Evolutionary conservation across 805 yeast species (phyloP).

Genomic region (Isabelozyma gotoi): DNA sequence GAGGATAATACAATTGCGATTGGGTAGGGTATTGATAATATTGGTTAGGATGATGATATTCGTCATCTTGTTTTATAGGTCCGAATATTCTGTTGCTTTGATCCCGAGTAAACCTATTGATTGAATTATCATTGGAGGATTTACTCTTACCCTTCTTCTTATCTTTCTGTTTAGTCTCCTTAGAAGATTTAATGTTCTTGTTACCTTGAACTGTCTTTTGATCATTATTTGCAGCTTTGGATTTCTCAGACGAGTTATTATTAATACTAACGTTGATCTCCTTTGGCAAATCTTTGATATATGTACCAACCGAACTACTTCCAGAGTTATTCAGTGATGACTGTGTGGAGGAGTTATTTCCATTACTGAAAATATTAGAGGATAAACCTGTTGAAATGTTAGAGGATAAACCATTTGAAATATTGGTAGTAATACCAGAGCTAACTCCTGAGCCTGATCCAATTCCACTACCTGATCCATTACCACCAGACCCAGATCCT

Average conservation of each 20-base stretch:
- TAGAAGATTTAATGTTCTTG: neutral
- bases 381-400: slow-evolving; percentile 4
- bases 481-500: slow-evolving; percentile 4
- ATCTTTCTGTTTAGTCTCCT: neutral
- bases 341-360: slow-evolving; percentile 3
- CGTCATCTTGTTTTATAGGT: neutral
- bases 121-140: slow-evolving; percentile 3
- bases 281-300: slow-evolving; percentile 1
- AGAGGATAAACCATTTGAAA: slow-evolving; percentile 1
- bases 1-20: slow-evolving; percentile 14
- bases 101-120: slow-evolving; percentile 15
- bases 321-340: slow-evolving; percentile 6
- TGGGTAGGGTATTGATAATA: slow-evolving; percentile 23
- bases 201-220: too few relatives aligned
- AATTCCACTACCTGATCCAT: neutral
- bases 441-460: neutral
- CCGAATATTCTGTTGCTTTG: slow-evolving; percentile 20
- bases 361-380: slow-evolving; percentile 9
- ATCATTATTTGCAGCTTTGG: too few relatives aligned
- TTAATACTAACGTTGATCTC: neutral
- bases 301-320: slow-evolving; percentile 6
- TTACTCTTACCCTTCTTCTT: neutral
- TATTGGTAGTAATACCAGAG: neutral
- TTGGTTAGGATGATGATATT: slow-evolving; percentile 7
- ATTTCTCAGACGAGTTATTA: neutral